Percentiles rank a stretch among this genome's conserved stretches.
These are phyloP conservation scores for Lathyrus sativus DNA, from an alignment of 306 rosid species.

Conservation along the genomic window DNA sequence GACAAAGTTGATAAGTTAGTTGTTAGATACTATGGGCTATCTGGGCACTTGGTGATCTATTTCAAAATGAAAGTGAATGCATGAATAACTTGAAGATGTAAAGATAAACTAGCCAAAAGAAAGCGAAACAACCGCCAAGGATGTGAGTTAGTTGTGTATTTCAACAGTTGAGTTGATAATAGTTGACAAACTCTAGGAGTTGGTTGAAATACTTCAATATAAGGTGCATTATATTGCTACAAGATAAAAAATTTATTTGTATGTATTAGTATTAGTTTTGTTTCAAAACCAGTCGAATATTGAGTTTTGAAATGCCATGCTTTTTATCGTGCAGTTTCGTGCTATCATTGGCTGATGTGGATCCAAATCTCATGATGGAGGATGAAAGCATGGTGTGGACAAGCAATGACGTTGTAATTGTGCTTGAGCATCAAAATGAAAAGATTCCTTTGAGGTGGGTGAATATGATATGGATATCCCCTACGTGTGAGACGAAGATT, in stretches of 20 bases:
- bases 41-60: neutral
- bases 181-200: conserved; percentile 9
- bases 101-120: conserved; percentile 13
- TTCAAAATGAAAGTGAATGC: conserved; percentile 26
- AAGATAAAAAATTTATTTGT: conserved; percentile 15
- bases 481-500: conserved; percentile 13
- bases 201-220: conserved; percentile 16
- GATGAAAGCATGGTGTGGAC: conserved; percentile 95
- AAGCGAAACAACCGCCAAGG: conserved; percentile 14
- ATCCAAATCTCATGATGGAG: conserved; percentile 90
- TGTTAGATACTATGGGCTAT: conserved; percentile 11
- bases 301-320: conserved; percentile 31
- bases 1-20: conserved; percentile 27
- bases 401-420: conserved; percentile 87
- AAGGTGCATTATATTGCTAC: conserved; percentile 31
- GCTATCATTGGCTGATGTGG: conserved; percentile 94
- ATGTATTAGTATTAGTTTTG: conserved; percentile 15
- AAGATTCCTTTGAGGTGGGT: conserved; percentile 88
- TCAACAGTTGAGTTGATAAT: conserved; percentile 11
- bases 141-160: conserved; percentile 25
- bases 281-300: conserved; percentile 33
- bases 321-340: conserved; percentile 64
- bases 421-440: conserved; percentile 90
- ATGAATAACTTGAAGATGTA: conserved; percentile 16
- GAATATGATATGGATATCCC: conserved; percentile 37